phyloP scores from a whole-genome alignment of 2,329 filamentous ascomycete genomes.

The Epichloe typhina region DNA sequence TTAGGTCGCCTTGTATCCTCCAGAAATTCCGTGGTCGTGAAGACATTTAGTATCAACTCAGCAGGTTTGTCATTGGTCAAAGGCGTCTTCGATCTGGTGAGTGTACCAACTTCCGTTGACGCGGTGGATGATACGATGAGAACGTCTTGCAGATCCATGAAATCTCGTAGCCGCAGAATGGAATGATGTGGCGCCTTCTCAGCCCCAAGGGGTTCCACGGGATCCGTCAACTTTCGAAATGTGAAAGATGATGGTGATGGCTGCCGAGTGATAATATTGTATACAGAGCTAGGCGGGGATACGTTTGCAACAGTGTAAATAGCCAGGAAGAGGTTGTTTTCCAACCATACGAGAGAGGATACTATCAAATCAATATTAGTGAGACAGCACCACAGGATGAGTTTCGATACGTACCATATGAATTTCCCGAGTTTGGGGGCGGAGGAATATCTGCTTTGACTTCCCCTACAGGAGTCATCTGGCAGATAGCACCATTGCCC shows the following conservation, averaged over 20 bases:
- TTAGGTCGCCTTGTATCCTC: constrained; percentile 65
- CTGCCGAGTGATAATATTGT: constrained; percentile 64
- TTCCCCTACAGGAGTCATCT: constrained; percentile 72
- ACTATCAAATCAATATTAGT: constrained; percentile 32
- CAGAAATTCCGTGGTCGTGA: constrained; percentile 57
- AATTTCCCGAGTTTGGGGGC: constrained; percentile 53
- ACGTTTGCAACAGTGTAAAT: constrained; percentile 58
- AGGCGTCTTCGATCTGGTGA: constrained; percentile 59
- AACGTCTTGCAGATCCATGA: constrained; percentile 67
- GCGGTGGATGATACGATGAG: constrained; percentile 73
- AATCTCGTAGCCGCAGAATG: constrained; percentile 63
- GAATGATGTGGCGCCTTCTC: constrained; percentile 63
- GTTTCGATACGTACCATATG: constrained; percentile 46
- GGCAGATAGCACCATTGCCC: constrained; percentile 63
- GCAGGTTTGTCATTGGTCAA: constrained; percentile 48
- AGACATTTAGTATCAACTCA: constrained; percentile 50
- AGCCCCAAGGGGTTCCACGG: constrained; percentile 58
- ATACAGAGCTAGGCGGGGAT: constrained; percentile 50
- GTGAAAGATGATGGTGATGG: constrained; percentile 43
- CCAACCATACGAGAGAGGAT: constrained; percentile 74
- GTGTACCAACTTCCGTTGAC: constrained; percentile 62
- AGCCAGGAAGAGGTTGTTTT: constrained; percentile 72
- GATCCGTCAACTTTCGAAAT: constrained; percentile 62
- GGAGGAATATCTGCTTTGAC: constrained; percentile 67
- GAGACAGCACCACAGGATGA: neutral